phyloP scores from a whole-genome alignment of 768 basidiomycete genomes.

The Russula lepida region DNA sequence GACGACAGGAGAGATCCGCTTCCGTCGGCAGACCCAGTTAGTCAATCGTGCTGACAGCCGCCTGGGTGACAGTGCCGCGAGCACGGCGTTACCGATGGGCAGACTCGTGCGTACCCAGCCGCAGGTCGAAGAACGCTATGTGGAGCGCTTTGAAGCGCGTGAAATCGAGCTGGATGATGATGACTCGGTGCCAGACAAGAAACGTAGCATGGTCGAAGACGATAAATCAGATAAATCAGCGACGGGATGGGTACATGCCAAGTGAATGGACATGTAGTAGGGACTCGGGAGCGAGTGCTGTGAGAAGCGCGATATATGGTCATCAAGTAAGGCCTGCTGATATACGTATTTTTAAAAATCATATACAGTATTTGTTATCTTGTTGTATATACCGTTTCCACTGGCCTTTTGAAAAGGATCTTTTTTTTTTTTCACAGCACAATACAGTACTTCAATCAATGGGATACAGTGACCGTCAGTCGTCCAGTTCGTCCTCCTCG shows the following conservation, averaged over 20 bases:
- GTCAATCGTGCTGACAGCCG: neutral
- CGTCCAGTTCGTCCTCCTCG: conserved; percentile 20
- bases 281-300: no score
- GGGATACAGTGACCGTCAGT: no score
- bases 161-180: conserved; percentile 18
- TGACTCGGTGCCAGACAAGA: neutral
- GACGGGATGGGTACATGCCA: conserved; percentile 3
- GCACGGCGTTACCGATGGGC: conserved; percentile 14
- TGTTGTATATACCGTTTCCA: neutral
- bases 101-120: conserved; percentile 13
- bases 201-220: neutral
- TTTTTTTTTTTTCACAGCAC: neutral
- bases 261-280: neutral
- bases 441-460: no score
- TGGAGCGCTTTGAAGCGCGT: conserved; percentile 19
- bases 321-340: neutral
- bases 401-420: neutral
- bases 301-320: no score
- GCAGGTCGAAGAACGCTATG: neutral
- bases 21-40: conserved; percentile 18
- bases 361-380: neutral
- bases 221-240: neutral
- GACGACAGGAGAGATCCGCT: conserved; percentile 19
- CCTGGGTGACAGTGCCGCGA: neutral
- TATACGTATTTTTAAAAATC: neutral